Conservation (phyloP, 164 flowering plant species). For the Platanus orientalis region DNA sequence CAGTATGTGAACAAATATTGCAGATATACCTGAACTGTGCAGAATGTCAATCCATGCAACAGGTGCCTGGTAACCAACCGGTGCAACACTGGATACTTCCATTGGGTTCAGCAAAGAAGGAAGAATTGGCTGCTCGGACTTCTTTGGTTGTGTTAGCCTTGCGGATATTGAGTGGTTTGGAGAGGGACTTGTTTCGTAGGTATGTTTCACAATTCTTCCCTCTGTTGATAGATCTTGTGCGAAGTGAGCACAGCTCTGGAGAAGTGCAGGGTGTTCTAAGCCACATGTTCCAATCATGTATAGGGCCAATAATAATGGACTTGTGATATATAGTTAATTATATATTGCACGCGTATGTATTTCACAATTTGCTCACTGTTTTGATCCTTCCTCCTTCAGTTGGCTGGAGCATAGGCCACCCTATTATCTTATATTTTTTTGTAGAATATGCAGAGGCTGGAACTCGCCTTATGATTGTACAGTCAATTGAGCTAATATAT, state of each 20-base stretch:
- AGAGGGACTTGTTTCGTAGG: constrained; percentile 47
- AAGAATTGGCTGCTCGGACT: constrained; percentile 81
- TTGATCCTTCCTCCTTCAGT: not conserved
- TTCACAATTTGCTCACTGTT: not conserved
- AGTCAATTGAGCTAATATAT: constrained; percentile 6
- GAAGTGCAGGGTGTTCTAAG: constrained; percentile 70
- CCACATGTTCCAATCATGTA: constrained; percentile 61
- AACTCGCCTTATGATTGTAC: constrained; percentile 9
- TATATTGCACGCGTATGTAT: not conserved
- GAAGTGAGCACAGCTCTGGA: constrained; percentile 84
- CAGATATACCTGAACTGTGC: constrained; percentile 69
- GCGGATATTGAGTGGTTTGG: constrained; percentile 48
- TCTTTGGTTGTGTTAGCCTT: constrained; percentile 59
- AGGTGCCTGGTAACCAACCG: constrained; percentile 22
- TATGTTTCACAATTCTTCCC: constrained; percentile 63
- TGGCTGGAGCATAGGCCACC: constrained; percentile 4
- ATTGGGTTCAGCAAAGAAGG: constrained; percentile 74
- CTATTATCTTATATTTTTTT: constrained; percentile 7
- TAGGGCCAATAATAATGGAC: constrained; percentile 72
- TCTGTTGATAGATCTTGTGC: constrained; percentile 66
- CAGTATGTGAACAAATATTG: constrained; percentile 56
- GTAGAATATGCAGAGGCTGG: constrained; percentile 9
- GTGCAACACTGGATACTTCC: constrained; percentile 63
- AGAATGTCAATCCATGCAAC: constrained; percentile 15
- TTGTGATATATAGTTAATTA: constrained; percentile 20